A percentile compares a stretch with the other conserved stretches of the same genome.
These are phyloP conservation scores for Trichosanthes truncata DNA, from an alignment of 306 rosid species.

Conservation along the genomic window DNA sequence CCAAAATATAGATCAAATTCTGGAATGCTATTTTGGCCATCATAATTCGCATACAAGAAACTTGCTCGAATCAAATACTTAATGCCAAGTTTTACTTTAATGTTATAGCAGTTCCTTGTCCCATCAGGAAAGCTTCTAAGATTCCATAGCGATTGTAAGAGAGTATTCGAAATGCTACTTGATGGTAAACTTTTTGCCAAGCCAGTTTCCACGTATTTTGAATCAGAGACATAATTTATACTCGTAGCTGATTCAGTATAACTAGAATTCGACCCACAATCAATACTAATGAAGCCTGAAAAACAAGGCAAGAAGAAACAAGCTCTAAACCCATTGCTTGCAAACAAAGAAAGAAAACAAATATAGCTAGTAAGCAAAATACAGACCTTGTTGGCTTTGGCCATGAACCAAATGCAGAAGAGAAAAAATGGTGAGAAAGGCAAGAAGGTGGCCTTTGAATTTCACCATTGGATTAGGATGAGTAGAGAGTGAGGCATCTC, in stretches of 20 bases:
- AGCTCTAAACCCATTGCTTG: background rate
- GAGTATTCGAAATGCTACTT: background rate
- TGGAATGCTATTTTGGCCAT: background rate
- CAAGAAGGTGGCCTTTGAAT: background rate
- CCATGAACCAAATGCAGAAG: conserved; percentile 14
- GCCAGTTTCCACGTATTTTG: background rate
- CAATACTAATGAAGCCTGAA: background rate
- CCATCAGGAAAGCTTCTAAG: background rate
- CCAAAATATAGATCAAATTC: conserved; percentile 1
- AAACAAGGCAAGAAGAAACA: no score
- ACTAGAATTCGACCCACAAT: background rate
- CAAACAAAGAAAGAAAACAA: background rate
- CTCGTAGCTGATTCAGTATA: background rate
- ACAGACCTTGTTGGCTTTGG: conserved; percentile 16
- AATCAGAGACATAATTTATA: background rate
- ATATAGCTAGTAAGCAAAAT: background rate
- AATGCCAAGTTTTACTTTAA: background rate
- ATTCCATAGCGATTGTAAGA: background rate
- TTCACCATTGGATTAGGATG: background rate
- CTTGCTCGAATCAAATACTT: conserved; percentile 16
- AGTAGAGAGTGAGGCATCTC: background rate
- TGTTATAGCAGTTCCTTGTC: background rate
- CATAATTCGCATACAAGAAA: conserved; percentile 20
- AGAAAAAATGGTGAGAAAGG: conserved; percentile 8
- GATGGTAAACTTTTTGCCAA: background rate